These are phyloP conservation scores for Paecilomyces sp. DNA, from an alignment of 2,329 filamentous ascomycete genomes.

Conservation along the genomic window DNA sequence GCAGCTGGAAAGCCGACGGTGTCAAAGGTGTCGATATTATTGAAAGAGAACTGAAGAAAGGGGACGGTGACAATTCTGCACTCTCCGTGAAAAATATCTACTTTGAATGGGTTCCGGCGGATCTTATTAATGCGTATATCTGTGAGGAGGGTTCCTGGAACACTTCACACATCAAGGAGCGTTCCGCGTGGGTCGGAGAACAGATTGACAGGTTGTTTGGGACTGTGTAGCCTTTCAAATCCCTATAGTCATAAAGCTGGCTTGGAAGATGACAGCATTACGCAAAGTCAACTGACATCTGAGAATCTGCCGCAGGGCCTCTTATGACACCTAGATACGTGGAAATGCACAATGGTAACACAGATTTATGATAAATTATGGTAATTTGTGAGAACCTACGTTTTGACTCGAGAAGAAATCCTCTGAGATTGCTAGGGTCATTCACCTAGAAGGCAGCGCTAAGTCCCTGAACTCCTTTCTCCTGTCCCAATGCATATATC, in stretches of 20 bases:
- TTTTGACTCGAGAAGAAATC: background rate
- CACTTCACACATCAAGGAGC: conserved; percentile 31
- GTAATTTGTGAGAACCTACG: too few species aligned
- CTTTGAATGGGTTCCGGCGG: conserved; percentile 53
- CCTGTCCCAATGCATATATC: background rate
- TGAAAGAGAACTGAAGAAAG: conserved; percentile 4
- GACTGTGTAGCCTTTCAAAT: conserved; percentile 22
- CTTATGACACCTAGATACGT: too few species aligned
- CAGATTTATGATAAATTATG: background rate
- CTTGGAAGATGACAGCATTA: background rate
- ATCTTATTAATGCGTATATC: conserved; percentile 48
- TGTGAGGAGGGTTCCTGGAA: conserved; percentile 47
- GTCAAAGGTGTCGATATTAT: conserved; percentile 18
- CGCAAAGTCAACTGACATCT: too few species aligned
- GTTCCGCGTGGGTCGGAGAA: conserved; percentile 30
- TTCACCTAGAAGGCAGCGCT: background rate
- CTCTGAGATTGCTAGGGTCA: background rate
- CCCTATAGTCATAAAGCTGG: background rate
- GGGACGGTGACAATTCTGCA: conserved; percentile 8
- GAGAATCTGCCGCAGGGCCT: too few species aligned
- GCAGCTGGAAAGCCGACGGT: conserved; percentile 36
- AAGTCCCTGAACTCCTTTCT: conserved; percentile 7
- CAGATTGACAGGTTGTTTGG: conserved; percentile 39
- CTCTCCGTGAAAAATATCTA: conserved; percentile 42
- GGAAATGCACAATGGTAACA: background rate